Evolutionary conservation across 2,329 filamentous ascomycete species (phyloP), one percentile per base, ranked within the genome.

Genomic region (Corinectria fuckeliana): DNA sequence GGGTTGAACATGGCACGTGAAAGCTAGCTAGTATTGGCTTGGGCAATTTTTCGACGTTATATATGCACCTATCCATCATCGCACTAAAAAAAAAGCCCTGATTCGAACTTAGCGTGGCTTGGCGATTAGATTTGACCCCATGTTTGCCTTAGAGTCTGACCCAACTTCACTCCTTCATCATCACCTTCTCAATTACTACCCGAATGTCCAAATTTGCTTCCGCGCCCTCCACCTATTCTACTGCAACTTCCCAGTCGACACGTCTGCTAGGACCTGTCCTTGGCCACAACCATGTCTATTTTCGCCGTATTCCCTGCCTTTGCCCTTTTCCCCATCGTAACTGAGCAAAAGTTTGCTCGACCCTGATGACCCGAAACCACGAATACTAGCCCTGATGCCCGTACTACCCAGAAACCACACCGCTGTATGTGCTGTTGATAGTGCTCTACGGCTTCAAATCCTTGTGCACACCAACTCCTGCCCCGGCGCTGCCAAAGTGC

Each of bases 101-200:
- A 30, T 45, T 26, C 25, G 23, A 18, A 18, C 42, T 45, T 45
- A 25, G 42, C 42, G 26, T 30, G 10, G 30, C 50, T 41, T n/a
- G 56, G 36, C 42, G 52, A 56, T 60, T 28, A 47, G 50, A 55
- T 49, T 56, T 58, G 54, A 53, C 61, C 47, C 63, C 56, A 60
- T 38, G 52, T 59, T n/a, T 36, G 38, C 45, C 21, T 30, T 44
- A n/a, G 49, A 65, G 58, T 53, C 61, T 55, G 53, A 58, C 36
- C 13, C 58, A 61, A 64, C 55, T 56, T 61, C 42, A 47, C 39
- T 67, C 63, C 58, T 64, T 47, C 67, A 69, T 58, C 67, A 67
- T 68, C 65, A 49, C 20, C 16, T 41, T 13, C 44, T 36, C 28
- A 21, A 5, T 13, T 38, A 16, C 5, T 9, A 5, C 23, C 30